A percentile compares a stretch with the other conserved stretches of the same genome.
Evolutionary conservation across 345 rosid genomes (phyloP).

Genomic region (Syzygium grande): DNA sequence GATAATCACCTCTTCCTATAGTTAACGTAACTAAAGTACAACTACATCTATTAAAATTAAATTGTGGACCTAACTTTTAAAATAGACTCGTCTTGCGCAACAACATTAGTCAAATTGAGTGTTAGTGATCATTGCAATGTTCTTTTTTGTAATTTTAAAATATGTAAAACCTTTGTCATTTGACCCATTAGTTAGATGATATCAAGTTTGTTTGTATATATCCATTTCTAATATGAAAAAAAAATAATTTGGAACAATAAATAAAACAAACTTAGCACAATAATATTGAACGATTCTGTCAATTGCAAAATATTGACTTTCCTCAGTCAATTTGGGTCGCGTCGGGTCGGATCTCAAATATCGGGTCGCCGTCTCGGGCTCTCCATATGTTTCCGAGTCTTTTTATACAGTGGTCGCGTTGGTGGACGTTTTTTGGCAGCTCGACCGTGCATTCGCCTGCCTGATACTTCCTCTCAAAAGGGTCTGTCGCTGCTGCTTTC

Average conservation of each 20-base stretch:
- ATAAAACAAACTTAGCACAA: too few species aligned
- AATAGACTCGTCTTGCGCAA: too few species aligned
- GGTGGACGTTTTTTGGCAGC: not conserved
- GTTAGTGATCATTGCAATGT: too few species aligned
- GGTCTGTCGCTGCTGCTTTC: not conserved
- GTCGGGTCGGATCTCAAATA: not conserved
- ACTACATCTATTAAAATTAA: too few species aligned
- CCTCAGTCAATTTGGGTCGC: not conserved
- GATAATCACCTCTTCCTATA: too few species aligned
- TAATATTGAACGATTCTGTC: not conserved
- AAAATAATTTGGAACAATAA: not conserved
- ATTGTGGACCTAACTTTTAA: too few species aligned
- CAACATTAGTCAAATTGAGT: too few species aligned
- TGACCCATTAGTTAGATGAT: too few species aligned
- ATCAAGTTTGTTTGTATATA: not conserved
- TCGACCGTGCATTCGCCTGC: not conserved
- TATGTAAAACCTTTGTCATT: too few species aligned
- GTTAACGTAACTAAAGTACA: too few species aligned
- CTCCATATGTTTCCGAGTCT: not conserved
- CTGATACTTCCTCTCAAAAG: not conserved
- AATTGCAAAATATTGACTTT: not conserved
- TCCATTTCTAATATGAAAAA: not conserved
- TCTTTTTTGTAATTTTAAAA: too few species aligned
- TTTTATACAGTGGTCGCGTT: not conserved
- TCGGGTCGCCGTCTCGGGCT: not conserved